Evolutionary conservation across 148 eudicot genomes (phyloP).

Genomic region (Amaranthus palmeri): DNA sequence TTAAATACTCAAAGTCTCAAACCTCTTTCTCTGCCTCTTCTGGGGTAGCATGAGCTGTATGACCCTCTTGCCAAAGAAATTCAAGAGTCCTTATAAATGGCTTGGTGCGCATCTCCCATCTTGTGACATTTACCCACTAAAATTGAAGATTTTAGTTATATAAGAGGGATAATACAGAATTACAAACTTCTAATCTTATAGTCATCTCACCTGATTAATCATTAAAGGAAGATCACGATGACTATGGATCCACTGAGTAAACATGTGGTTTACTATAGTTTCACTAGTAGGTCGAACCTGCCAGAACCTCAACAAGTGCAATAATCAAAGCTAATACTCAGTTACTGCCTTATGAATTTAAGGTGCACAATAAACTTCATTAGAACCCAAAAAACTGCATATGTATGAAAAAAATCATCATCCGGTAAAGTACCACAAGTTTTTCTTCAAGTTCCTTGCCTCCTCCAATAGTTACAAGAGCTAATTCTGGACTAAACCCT

Average conservation of each 20-base stretch:
- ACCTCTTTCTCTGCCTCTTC: constrained; percentile 99
- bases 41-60: constrained; percentile 92
- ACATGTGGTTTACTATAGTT: constrained; percentile 99
- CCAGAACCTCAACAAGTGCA: constrained; percentile 95
- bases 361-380: background rate
- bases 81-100: constrained; percentile 98
- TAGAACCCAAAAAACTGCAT: background rate
- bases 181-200: constrained; percentile 6
- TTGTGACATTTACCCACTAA: constrained; percentile 98
- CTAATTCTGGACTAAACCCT: constrained; percentile 98
- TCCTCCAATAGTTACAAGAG: constrained; percentile 95
- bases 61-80: constrained; percentile 99
- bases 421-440: constrained; percentile 72
- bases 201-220: constrained; percentile 77
- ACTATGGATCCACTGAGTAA: constrained; percentile 99
- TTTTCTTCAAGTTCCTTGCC: constrained; percentile 99
- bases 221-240: constrained; percentile 96
- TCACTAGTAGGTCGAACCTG: constrained; percentile 99
- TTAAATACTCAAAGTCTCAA: background rate
- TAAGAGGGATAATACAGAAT: constrained; percentile 1
- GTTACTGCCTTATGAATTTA: constrained; percentile 20
- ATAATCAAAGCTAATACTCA: constrained; percentile 75
- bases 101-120: constrained; percentile 99
- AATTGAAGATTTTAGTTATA: constrained; percentile 10
- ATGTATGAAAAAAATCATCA: constrained; percentile 6